Conservation (phyloP, 2,329 filamentous ascomycete genomes). For the Penicillium aurantiogriseum region DNA sequence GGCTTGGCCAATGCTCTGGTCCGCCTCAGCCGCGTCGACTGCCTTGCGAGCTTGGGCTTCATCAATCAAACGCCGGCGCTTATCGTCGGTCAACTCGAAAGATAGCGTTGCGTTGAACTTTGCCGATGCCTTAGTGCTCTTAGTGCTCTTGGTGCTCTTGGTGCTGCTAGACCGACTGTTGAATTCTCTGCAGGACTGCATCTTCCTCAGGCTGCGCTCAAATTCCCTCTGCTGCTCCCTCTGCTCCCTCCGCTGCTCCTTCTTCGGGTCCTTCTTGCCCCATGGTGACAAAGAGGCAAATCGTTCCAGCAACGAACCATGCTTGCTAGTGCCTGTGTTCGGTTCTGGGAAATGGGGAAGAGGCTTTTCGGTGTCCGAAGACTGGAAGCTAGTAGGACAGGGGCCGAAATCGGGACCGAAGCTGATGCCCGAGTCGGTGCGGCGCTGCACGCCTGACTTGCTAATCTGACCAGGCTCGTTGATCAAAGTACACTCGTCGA, state of each 20-base stretch:
- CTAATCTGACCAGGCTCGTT: constrained; percentile 42
- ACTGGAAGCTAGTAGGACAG: constrained; percentile 34
- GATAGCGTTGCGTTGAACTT: constrained; percentile 29
- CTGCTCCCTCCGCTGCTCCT: neutral
- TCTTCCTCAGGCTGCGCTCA: constrained; percentile 33
- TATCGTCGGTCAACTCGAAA: constrained; percentile 52
- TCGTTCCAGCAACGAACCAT: constrained; percentile 56
- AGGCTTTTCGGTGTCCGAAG: constrained; percentile 36
- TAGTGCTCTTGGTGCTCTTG: constrained; percentile 5
- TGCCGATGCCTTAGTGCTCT: constrained; percentile 26
- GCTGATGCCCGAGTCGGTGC: constrained; percentile 61
- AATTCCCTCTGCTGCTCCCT: constrained; percentile 1
- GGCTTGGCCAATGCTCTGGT: constrained; percentile 1
- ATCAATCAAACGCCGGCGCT: constrained; percentile 48
- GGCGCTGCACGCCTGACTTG: constrained; percentile 28
- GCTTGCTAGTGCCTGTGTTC: constrained; percentile 27
- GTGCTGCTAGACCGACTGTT: constrained; percentile 40
- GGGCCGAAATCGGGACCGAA: constrained; percentile 51
- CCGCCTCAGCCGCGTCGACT: constrained; percentile 15
- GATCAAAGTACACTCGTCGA: constrained; percentile 58
- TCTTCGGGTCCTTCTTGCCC: constrained; percentile 23
- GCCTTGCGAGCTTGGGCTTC: constrained; percentile 46
- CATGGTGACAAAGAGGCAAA: constrained; percentile 41
- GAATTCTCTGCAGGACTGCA: constrained; percentile 49
- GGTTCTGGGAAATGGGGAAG: constrained; percentile 39